Percentiles rank a stretch among this genome's conserved stretches.
phyloP scores from a whole-genome alignment of 2,329 filamentous ascomycete genomes.

The Neonectria neomacrospora region DNA sequence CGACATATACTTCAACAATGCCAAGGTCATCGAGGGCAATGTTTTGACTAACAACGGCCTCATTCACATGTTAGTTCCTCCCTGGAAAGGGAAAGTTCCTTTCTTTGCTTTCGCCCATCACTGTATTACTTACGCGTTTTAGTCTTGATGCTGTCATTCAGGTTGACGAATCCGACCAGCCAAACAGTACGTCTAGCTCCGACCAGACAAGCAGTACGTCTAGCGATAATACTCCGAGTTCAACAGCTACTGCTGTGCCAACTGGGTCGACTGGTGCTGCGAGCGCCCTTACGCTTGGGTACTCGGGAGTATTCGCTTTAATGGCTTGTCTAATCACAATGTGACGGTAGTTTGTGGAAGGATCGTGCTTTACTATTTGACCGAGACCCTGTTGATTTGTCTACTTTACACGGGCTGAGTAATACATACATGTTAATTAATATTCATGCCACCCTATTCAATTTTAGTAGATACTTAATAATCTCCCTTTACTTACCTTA shows the following conservation, averaged over 20 bases:
- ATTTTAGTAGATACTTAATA: too few relatives aligned
- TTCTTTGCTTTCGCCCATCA: not conserved
- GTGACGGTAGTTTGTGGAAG: too few relatives aligned
- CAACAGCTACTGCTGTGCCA: not conserved
- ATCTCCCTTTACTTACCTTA: too few relatives aligned
- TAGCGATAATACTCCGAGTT: not conserved
- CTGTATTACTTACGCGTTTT: not conserved
- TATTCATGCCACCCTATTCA: too few relatives aligned
- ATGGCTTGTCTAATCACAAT: not conserved
- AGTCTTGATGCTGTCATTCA: not conserved
- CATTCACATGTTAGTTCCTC: conserved; percentile 33
- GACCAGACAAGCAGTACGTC: not conserved
- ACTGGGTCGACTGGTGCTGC: not conserved
- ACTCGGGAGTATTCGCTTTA: not conserved
- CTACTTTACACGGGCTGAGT: too few relatives aligned
- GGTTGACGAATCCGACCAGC: not conserved
- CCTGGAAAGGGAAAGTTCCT: not conserved
- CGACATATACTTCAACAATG: conserved; percentile 40
- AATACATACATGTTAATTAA: too few relatives aligned
- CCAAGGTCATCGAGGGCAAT: conserved; percentile 37
- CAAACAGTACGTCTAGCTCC: not conserved
- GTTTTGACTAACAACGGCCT: conserved; percentile 39
- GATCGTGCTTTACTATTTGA: too few relatives aligned
- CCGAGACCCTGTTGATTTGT: too few relatives aligned
- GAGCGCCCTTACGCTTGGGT: not conserved